Evolutionary conservation across 78 protist species (phyloP), one percentile per base, ranked within the genome.

Genomic region (Dictyostelium firmibasis): DNA sequence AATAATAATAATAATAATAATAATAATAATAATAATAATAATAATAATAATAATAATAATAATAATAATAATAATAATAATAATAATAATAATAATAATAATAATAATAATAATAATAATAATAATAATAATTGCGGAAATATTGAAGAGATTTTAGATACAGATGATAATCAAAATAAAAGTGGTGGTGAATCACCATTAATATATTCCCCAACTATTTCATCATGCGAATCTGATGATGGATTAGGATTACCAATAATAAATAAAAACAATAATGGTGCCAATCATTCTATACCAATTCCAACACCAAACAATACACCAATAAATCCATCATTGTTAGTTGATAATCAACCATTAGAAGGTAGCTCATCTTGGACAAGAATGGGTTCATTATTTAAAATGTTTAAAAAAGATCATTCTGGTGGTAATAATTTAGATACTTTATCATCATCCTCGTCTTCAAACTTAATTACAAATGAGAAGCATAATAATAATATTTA

Each of bases 341-440:
- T 20, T 4, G 78, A 43, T 14, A 38, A 35, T 29, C 50, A 53
- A 20, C 36, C 27, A 33, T 35, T 27, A 2, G 81, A 57, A 5
- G 84, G 67, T 35, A 18, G 36, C 14, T 77, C 83, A 14, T 86
- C 92, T n/a, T 86, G 92, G 92, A 60, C 75, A 13, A 86, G 77
- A 86, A 67, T 84, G 57, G 82, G 91, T 20, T 74, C 84, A 11
- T 76, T 86, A 18, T 74, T 60, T 44, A 86, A 86, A 36, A 86
- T 86, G 85, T 86, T 74, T 33, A 86, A 86, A 20, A 86, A 86
- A 33, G 79, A 72, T 33, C 79, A 72, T 6, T 72, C 79, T 72
- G 43, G 79, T 33, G 79, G 79, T 18, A 33, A 33, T 33, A 33
- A 72, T 33, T 72, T 72, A 25, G 75, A 67, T 67, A 67, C 75